These are phyloP conservation scores for Huntiella bhutanensis DNA, from an alignment of 2,329 filamentous ascomycete genomes.

Conservation along the genomic window DNA sequence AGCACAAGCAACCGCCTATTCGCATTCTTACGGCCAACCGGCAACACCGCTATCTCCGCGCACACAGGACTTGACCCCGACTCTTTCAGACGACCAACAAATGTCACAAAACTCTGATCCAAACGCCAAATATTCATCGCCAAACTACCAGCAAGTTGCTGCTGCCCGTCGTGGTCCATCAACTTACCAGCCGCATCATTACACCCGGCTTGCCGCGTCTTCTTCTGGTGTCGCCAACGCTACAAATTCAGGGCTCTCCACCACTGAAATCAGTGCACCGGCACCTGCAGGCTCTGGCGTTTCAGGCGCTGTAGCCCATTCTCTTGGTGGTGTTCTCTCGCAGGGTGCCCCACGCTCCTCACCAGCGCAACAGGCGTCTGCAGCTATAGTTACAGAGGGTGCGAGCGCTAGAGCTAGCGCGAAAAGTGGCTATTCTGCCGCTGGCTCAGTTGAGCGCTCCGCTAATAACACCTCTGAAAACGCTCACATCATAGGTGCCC, in stretches of 20 bases:
- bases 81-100: no score
- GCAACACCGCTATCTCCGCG: neutral
- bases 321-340: neutral
- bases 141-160: neutral
- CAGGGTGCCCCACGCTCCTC: no score
- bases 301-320: neutral
- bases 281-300: neutral
- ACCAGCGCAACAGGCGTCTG: neutral
- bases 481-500: conserved; percentile 31
- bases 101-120: no score
- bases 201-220: no score
- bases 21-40: conserved; percentile 9
- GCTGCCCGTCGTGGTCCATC: no score
- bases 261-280: neutral
- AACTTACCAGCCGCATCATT: no score
- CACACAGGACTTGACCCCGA: no score
- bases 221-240: no score
- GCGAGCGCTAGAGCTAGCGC: conserved; percentile 1
- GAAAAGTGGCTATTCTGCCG: neutral
- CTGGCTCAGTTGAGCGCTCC: conserved; percentile 1
- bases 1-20: neutral
- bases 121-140: neutral
- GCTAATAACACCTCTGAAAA: neutral
- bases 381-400: neutral
- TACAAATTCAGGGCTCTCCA: no score